Percentiles rank a stretch among this genome's conserved stretches.
phyloP scores from a whole-genome alignment of 495 filamentous ascomycete genomes.

The Hypoxylon perforatum region DNA sequence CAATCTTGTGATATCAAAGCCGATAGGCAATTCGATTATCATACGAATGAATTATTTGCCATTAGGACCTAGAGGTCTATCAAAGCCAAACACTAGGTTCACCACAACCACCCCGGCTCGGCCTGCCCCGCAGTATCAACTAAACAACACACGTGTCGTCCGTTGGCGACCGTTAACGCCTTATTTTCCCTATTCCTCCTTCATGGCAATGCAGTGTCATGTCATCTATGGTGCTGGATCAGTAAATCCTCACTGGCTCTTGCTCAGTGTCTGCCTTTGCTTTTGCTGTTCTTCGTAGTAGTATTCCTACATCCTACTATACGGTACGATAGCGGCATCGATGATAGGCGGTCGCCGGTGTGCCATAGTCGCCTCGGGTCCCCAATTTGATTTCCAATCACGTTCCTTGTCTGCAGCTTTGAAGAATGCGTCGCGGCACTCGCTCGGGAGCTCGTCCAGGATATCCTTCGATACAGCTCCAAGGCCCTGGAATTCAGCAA shows the following conservation, averaged over 20 bases:
- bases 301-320: slow-evolving; percentile 47
- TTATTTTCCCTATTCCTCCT: slow-evolving; percentile 5
- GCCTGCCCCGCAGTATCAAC: not conserved
- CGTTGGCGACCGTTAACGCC: not conserved
- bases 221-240: not conserved
- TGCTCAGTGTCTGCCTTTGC: too few species aligned
- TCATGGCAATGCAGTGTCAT: slow-evolving; percentile 20
- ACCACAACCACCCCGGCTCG: not conserved
- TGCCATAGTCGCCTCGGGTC: slow-evolving; percentile 65
- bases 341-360: slow-evolving; percentile 59
- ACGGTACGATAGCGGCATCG: slow-evolving; percentile 67
- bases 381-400: slow-evolving; percentile 80
- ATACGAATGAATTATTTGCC: too few species aligned
- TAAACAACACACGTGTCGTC: not conserved
- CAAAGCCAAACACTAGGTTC: not conserved
- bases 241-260: too few species aligned
- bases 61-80: not conserved
- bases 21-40: too few species aligned
- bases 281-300: not conserved
- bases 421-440: slow-evolving; percentile 76
- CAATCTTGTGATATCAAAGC: too few species aligned
- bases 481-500: slow-evolving; percentile 73
- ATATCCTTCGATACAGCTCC: slow-evolving; percentile 73
- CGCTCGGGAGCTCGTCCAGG: slow-evolving; percentile 72
- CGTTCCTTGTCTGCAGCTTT: slow-evolving; percentile 68